These are phyloP conservation scores for Talaromyces atroroseus DNA, from an alignment of 2,329 filamentous ascomycete genomes.

Conservation along the genomic window DNA sequence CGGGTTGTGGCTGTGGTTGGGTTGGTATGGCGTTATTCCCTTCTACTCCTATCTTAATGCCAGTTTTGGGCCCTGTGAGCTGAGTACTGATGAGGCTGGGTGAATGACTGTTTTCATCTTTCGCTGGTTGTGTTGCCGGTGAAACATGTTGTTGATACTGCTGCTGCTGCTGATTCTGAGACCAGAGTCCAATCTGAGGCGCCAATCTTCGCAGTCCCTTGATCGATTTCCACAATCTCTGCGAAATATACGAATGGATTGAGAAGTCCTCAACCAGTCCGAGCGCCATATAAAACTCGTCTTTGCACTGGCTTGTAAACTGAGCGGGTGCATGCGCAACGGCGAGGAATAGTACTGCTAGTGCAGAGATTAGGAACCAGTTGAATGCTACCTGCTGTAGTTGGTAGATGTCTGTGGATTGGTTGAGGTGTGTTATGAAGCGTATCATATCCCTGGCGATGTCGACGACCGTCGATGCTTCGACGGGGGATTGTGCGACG, in stretches of 20 bases:
- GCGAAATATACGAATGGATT: slow-evolving; percentile 55
- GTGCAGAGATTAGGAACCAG: slow-evolving; percentile 58
- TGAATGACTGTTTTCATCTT: too few species aligned
- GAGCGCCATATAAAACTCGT: slow-evolving; percentile 61
- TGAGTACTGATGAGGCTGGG: too few species aligned
- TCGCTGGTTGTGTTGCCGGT: background rate
- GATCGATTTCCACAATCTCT: slow-evolving; percentile 58
- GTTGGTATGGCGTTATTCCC: background rate
- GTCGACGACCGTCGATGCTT: slow-evolving; percentile 63
- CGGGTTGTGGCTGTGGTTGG: slow-evolving; percentile 32
- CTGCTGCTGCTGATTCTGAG: background rate
- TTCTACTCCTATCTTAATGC: too few species aligned
- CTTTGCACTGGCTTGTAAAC: slow-evolving; percentile 52
- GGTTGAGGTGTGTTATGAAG: slow-evolving; percentile 55
- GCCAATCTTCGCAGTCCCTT: slow-evolving; percentile 50
- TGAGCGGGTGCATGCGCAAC: slow-evolving; percentile 57
- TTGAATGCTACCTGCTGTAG: slow-evolving; percentile 60
- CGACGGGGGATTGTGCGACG: slow-evolving; percentile 67
- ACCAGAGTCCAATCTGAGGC: slow-evolving; percentile 49
- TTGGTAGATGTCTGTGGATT: slow-evolving; percentile 57
- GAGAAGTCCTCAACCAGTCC: slow-evolving; percentile 59
- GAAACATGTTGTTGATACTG: background rate
- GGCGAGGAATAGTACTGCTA: slow-evolving; percentile 59
- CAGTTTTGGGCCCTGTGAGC: too few species aligned
- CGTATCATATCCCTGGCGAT: slow-evolving; percentile 61